Conservation (phyloP, 1,284 basidiomycete species). For the Trichosporon sp. region DNA sequence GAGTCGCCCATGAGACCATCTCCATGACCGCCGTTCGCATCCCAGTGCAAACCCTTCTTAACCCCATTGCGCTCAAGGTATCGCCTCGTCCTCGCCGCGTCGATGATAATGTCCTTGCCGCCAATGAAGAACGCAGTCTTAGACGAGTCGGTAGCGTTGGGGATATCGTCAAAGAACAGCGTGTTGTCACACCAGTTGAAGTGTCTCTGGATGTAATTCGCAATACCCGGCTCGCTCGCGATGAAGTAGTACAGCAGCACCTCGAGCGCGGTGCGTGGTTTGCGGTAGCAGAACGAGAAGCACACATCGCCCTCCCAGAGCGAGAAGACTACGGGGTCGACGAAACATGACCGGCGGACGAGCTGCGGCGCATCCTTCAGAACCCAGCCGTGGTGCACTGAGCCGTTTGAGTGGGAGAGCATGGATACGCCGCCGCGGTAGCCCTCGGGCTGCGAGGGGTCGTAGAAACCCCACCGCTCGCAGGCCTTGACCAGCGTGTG, state of each 20-base stretch:
- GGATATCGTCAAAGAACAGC: constrained; percentile 82
- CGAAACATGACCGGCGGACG: constrained; percentile 69
- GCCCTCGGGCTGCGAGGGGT: neutral
- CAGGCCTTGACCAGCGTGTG: constrained; percentile 59
- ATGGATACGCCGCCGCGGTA: constrained; percentile 59
- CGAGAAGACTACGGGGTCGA: constrained; percentile 75
- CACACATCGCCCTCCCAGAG: constrained; percentile 89
- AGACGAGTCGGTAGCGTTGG: constrained; percentile 57
- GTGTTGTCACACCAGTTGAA: constrained; percentile 74
- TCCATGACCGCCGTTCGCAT: constrained; percentile 65
- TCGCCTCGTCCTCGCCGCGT: constrained; percentile 64
- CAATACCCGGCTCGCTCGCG: constrained; percentile 74
- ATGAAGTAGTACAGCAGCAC: constrained; percentile 80
- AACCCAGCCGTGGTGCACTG: constrained; percentile 51
- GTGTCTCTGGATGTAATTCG: constrained; percentile 68
- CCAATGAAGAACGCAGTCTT: constrained; percentile 64
- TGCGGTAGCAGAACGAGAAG: constrained; percentile 76
- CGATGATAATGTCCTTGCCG: constrained; percentile 70
- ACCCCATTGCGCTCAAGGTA: constrained; percentile 69
- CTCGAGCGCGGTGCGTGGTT: constrained; percentile 61
- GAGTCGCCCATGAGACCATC: constrained; percentile 60
- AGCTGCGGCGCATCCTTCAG: constrained; percentile 69
- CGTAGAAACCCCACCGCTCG: constrained; percentile 58
- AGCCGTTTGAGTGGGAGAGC: constrained; percentile 74
- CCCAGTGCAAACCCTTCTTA: constrained; percentile 62